phyloP scores from a whole-genome alignment of 1,139 yeast genomes.

The Yamadazyma epiphylla region DNA sequence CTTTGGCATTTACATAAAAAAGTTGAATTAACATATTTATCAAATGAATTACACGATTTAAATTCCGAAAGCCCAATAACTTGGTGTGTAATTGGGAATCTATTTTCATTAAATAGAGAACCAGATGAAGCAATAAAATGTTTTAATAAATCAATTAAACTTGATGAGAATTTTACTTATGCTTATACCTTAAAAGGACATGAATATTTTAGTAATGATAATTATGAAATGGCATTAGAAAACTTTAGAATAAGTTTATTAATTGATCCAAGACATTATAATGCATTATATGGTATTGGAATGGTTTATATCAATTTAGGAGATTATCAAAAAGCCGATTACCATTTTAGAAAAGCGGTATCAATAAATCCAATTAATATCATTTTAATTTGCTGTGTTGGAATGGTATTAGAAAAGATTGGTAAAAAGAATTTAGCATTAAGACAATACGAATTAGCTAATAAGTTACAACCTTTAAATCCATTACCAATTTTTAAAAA shows the following conservation, averaged over 20 bases:
- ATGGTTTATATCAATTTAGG: conserved; percentile 91
- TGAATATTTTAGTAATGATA: conserved; percentile 84
- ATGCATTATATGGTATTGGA: conserved; percentile 94
- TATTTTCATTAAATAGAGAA: conserved; percentile 78
- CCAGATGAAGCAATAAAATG: conserved; percentile 90
- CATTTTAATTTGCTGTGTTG: conserved; percentile 87
- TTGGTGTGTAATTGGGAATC: conserved; percentile 91
- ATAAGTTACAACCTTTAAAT: conserved; percentile 78
- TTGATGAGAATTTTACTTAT: conserved; percentile 74
- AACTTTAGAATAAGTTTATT: conserved; percentile 77
- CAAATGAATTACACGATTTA: conserved; percentile 74
- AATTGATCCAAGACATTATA: conserved; percentile 80
- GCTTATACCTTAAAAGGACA: conserved; percentile 95
- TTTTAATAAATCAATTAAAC: conserved; percentile 71
- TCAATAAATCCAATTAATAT: conserved; percentile 88
- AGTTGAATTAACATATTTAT: conserved; percentile 72
- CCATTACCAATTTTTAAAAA: conserved; percentile 87
- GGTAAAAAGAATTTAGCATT: conserved; percentile 71
- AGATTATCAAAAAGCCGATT: conserved; percentile 77
- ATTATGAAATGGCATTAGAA: conserved; percentile 84
- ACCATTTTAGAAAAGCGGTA: conserved; percentile 83
- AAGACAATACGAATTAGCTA: conserved; percentile 79
- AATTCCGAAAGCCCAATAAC: conserved; percentile 71
- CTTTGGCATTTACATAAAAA: conserved; percentile 91
- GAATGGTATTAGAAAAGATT: conserved; percentile 84